Base-by-base conservation (phyloP, 2,329 filamentous ascomycete genomes). In the Rhynchosporium graminicola region DNA sequence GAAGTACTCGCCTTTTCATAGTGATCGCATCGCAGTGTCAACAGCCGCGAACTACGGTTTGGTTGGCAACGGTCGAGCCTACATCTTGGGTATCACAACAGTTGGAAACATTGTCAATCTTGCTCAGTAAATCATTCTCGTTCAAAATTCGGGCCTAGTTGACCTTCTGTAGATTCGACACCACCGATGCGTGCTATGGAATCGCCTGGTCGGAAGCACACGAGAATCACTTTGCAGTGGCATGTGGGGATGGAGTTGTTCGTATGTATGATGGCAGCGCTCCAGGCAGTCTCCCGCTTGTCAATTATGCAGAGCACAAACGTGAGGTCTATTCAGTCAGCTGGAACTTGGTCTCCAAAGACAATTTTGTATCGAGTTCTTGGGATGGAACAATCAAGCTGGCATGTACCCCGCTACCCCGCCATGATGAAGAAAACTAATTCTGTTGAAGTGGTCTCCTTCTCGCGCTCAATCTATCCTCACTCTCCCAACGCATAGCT, bases 1-100 rank as follows among this genome's bases (percentile, higher is more conserved):
- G 77, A 97, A 97, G 79, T 99, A 98, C 82, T 98, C 94, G 61
- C 95, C 95, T 6, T 99, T 97, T 80, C 96, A 96, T 80, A 95
- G 98, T 80, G 95, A 91, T 68, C 88, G 93, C 67, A 87, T 99
- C 67, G 94, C 94, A 62, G 92, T 97, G 71, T 91, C 91, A 36
- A 84, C 90, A 1, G 90, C 92, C n/a, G 87, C 94, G 67, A 98
- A 99, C 80, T 99, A 95, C 78, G 95, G 95, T 45, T 90, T 99
- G 45, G 94, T 99, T 42, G 95, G 95, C 54, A 99, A 99, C 80
- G 95, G 95, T 10, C 87, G 93, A 48, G 79, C 98, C 0, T 98
- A 91, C 74, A 87, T 94, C 62, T 82, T 98, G 31, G 89, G 88
- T 36, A 79, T 99, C 67, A 96, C 92, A 3, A 83, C 91, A 0